Evolutionary conservation across 1,284 basidiomycete genomes (phyloP).

Genomic region (Puccinia coronata): DNA sequence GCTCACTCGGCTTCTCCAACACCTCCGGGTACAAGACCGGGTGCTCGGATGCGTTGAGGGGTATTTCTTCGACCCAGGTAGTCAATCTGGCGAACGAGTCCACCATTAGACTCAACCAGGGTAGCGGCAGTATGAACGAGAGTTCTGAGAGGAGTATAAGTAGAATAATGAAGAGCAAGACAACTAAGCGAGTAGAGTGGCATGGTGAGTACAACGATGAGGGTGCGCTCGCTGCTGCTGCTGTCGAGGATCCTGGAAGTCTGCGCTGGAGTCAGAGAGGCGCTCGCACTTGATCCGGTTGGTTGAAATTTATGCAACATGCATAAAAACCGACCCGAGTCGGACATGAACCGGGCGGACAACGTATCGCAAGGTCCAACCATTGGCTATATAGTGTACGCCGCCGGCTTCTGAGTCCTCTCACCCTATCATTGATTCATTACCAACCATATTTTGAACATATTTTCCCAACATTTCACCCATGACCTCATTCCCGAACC

Average conservation of each 20-base stretch:
- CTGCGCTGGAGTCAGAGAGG: too few relatives aligned
- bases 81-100: constrained; percentile 54
- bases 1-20: constrained; percentile 53
- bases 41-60: constrained; percentile 52
- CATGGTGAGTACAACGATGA: constrained; percentile 9
- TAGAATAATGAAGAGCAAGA: constrained; percentile 45
- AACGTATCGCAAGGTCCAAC: too few relatives aligned
- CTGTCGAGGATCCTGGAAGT: neutral
- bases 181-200: constrained; percentile 47
- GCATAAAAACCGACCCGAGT: too few relatives aligned
- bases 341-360: too few relatives aligned
- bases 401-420: too few relatives aligned
- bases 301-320: too few relatives aligned
- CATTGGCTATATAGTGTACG: too few relatives aligned
- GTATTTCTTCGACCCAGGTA: constrained; percentile 53
- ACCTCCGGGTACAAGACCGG: constrained; percentile 44
- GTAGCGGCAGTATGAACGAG: constrained; percentile 52
- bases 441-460: too few relatives aligned
- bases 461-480: too few relatives aligned
- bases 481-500: too few relatives aligned
- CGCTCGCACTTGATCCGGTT: too few relatives aligned
- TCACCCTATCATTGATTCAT: too few relatives aligned
- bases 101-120: constrained; percentile 52
- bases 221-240: neutral
- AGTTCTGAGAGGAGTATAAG: constrained; percentile 52